Conservation (phyloP, 768 basidiomycete genomes). For the Nidularia pulvinata region DNA sequence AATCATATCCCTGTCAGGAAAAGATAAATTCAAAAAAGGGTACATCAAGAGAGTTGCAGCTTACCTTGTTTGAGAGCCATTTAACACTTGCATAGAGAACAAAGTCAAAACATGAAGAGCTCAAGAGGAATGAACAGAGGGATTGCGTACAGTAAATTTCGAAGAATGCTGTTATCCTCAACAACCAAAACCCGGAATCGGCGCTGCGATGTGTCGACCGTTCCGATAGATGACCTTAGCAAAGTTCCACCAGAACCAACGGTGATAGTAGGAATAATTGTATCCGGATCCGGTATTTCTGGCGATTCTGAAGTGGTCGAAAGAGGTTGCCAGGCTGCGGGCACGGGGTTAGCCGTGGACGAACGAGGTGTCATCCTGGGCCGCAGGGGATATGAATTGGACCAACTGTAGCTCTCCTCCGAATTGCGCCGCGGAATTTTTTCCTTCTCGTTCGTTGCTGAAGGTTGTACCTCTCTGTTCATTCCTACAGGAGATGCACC, state of each 20-base stretch:
- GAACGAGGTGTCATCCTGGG: slow-evolving; percentile 57
- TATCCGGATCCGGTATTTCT: slow-evolving; percentile 24
- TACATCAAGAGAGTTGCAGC: slow-evolving; percentile 1
- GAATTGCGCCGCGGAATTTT: slow-evolving; percentile 30
- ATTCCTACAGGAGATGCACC: neutral
- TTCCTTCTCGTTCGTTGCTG: neutral
- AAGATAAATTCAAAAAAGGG: slow-evolving; percentile 8
- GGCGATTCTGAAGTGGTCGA: slow-evolving; percentile 29
- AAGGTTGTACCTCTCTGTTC: neutral
- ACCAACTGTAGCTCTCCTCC: slow-evolving; percentile 33
- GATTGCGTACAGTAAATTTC: slow-evolving; percentile 71
- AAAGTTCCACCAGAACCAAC: slow-evolving; percentile 66
- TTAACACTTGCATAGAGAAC: slow-evolving; percentile 30
- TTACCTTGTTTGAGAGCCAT: slow-evolving; percentile 69
- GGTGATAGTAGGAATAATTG: slow-evolving; percentile 42
- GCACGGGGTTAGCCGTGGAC: slow-evolving; percentile 41
- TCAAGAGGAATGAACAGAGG: neutral
- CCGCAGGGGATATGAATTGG: slow-evolving; percentile 19
- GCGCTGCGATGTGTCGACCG: slow-evolving; percentile 39
- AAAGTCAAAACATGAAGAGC: neutral
- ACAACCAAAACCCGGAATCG: slow-evolving; percentile 76
- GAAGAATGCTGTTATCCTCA: slow-evolving; percentile 88
- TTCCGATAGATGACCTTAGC: slow-evolving; percentile 63
- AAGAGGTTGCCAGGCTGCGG: slow-evolving; percentile 28
- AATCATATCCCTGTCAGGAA: slow-evolving; percentile 61